Evolutionary conservation across 345 rosid species (phyloP).

Genomic region (Populus pruinosa): DNA sequence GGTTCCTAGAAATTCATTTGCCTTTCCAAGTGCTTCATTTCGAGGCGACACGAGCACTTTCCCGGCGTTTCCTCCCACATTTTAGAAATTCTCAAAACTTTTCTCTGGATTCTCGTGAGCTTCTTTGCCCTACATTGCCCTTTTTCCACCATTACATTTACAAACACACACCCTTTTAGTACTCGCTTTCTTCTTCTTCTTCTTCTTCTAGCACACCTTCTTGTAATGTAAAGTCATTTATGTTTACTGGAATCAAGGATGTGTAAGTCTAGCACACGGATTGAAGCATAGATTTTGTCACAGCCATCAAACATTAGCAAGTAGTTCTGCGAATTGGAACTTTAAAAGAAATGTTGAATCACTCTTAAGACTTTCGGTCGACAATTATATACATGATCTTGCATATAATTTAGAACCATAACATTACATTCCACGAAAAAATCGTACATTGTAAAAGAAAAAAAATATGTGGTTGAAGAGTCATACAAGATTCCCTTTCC

Average conservation of each 20-base stretch:
- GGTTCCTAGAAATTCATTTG: conserved; percentile 20
- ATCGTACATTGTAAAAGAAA: background rate
- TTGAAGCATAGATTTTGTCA: background rate
- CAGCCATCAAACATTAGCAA: conserved; percentile 6
- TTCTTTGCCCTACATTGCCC: conserved; percentile 31
- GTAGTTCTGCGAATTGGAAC: background rate
- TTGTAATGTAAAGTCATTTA: background rate
- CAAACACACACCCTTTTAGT: conserved; percentile 4
- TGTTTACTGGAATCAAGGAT: conserved; percentile 6
- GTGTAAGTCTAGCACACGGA: background rate
- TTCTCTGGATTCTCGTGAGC: conserved; percentile 56
- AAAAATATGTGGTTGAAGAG: background rate
- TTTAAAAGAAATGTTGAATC: background rate
- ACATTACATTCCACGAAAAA: background rate
- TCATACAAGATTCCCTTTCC: background rate
- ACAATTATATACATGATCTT: background rate
- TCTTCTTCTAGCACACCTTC: background rate
- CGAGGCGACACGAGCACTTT: conserved; percentile 98
- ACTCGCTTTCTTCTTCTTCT: background rate
- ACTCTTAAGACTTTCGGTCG: background rate
- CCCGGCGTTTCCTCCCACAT: conserved; percentile 91
- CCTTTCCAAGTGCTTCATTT: conserved; percentile 32
- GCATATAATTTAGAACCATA: background rate
- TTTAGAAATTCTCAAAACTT: conserved; percentile 51
- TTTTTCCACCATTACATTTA: conserved; percentile 13